phyloP scores from a whole-genome alignment of 345 rosid species.

The Noccaea caerulescens region DNA sequence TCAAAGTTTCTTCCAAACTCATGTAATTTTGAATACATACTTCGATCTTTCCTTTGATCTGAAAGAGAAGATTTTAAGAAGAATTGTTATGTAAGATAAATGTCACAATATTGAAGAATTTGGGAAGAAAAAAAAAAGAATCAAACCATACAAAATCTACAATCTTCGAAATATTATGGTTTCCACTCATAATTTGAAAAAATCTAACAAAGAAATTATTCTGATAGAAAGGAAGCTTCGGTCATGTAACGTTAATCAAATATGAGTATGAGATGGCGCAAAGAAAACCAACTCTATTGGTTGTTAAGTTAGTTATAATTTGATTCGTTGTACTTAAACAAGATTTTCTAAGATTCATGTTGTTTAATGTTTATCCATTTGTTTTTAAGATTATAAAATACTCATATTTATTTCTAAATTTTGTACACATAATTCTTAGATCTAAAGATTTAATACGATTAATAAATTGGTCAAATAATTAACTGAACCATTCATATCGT shows the following conservation, averaged over 20 bases:
- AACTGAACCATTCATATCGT: too few relatives aligned
- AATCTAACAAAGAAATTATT: too few relatives aligned
- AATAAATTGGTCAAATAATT: too few relatives aligned
- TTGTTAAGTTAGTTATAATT: neutral
- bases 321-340: neutral
- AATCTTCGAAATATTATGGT: neutral
- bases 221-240: too few relatives aligned
- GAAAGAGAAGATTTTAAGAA: neutral
- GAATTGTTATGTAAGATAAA: too few relatives aligned
- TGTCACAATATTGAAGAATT: neutral
- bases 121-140: neutral
- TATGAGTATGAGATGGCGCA: neutral
- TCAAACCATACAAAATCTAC: neutral
- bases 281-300: neutral
- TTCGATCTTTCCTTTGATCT: neutral
- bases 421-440: too few relatives aligned
- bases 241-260: neutral
- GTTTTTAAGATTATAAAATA: too few relatives aligned
- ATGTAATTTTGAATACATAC: constrained; percentile 2
- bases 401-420: too few relatives aligned
- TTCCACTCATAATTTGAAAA: constrained; percentile 8
- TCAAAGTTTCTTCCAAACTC: constrained; percentile 17
- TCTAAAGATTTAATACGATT: too few relatives aligned
- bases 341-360: too few relatives aligned
- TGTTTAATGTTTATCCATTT: too few relatives aligned